Percentiles rank a stretch among this genome's conserved stretches.
These are phyloP conservation scores for Hylodesmum podocarpum DNA, from an alignment of 306 rosid species.

Conservation along the genomic window DNA sequence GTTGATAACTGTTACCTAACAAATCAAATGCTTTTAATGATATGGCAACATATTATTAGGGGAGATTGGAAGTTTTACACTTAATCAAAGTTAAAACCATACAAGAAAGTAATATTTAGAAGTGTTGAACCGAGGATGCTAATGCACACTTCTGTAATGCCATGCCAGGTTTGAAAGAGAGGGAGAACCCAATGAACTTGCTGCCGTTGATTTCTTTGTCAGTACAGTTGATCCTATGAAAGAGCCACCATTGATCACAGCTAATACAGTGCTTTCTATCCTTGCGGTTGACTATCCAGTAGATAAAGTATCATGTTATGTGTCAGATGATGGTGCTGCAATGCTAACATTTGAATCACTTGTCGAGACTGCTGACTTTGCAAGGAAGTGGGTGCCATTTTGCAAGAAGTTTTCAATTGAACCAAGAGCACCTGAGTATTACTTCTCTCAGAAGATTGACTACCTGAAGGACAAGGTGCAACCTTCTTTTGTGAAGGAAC, in stretches of 20 bases:
- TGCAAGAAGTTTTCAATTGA: slow-evolving; percentile 88
- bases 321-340: slow-evolving; percentile 98
- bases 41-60: not conserved
- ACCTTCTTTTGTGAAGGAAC: slow-evolving; percentile 98
- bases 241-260: slow-evolving; percentile 94
- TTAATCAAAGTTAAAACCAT: not conserved
- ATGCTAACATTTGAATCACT: slow-evolving; percentile 94
- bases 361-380: slow-evolving; percentile 92
- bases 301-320: slow-evolving; percentile 93
- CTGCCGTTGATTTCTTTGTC: slow-evolving; percentile 97
- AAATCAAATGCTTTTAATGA: not conserved
- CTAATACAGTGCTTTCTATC: slow-evolving; percentile 95
- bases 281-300: slow-evolving; percentile 97
- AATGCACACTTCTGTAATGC: slow-evolving; percentile 17
- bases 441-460: slow-evolving; percentile 97
- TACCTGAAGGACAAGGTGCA: slow-evolving; percentile 92
- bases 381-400: slow-evolving; percentile 95
- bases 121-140: slow-evolving; percentile 20
- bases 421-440: slow-evolving; percentile 98
- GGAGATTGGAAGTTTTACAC: not conserved
- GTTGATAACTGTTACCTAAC: not conserved
- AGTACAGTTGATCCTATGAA: slow-evolving; percentile 98
- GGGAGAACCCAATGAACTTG: slow-evolving; percentile 78
- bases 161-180: slow-evolving; percentile 85
- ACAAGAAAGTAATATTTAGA: not conserved